Percentiles rank a stretch among this genome's conserved stretches.
Conservation (phyloP, 129 eudicot species). For the Ambrosia artemisiifolia region DNA sequence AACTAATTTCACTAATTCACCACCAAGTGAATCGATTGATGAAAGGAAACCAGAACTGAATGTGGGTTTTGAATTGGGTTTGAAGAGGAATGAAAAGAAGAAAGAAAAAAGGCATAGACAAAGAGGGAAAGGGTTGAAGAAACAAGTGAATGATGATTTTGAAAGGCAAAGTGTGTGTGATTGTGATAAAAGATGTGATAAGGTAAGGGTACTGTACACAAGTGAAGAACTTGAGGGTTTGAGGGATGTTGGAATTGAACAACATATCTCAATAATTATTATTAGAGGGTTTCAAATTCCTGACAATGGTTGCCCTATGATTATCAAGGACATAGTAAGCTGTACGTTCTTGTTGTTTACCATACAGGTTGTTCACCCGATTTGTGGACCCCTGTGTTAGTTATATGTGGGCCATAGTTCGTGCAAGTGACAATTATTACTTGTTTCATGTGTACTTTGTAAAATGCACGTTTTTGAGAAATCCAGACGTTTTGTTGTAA, state of each 20-base stretch:
- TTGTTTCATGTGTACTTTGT: too few relatives aligned
- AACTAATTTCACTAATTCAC: neutral
- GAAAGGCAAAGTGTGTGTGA: constrained; percentile 26
- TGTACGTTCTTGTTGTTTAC: too few relatives aligned
- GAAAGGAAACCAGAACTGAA: constrained; percentile 10
- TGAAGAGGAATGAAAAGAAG: constrained; percentile 23
- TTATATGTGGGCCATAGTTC: too few relatives aligned
- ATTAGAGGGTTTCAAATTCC: too few relatives aligned
- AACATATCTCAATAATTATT: too few relatives aligned
- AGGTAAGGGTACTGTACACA: constrained; percentile 14
- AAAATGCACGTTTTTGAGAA: too few relatives aligned
- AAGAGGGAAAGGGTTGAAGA: constrained; percentile 33
- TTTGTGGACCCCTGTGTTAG: too few relatives aligned
- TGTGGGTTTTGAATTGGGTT: constrained; percentile 4
- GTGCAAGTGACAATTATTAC: too few relatives aligned
- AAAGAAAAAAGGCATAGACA: constrained; percentile 30
- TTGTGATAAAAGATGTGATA: constrained; percentile 33
- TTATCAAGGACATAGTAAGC: too few relatives aligned
- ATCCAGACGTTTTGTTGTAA: too few relatives aligned
- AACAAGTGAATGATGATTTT: constrained; percentile 1
- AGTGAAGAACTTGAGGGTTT: constrained; percentile 53
- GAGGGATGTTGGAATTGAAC: constrained; percentile 51
- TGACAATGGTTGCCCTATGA: too few relatives aligned
- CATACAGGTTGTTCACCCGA: too few relatives aligned
- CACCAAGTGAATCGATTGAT: constrained; percentile 15